Evolutionary conservation across 495 filamentous ascomycete genomes (phyloP).

Genomic region (Daldinia bambusicola): DNA sequence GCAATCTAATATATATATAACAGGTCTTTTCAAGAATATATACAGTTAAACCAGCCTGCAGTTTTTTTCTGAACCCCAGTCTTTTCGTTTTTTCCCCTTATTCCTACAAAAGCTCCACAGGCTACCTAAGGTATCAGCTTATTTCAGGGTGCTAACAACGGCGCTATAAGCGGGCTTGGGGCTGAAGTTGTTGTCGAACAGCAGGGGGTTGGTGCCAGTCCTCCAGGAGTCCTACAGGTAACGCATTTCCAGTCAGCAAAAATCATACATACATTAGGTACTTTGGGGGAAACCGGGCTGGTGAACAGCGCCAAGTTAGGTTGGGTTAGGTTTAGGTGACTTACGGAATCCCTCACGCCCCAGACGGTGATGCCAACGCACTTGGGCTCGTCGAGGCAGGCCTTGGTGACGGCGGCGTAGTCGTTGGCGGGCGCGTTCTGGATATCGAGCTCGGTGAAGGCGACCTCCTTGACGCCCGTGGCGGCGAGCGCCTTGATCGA

Average conservation of each 20-base stretch:
- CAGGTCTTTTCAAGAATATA: slow-evolving; percentile 24
- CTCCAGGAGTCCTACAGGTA: slow-evolving; percentile 69
- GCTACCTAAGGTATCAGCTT: slow-evolving; percentile 15
- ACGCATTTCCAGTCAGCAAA: slow-evolving; percentile 25
- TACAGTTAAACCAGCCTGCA: slow-evolving; percentile 32
- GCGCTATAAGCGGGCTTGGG: slow-evolving; percentile 73
- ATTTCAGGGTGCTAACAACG: slow-evolving; percentile 61
- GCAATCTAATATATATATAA: slow-evolving; percentile 38
- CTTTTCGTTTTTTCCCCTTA: neutral
- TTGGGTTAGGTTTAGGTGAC: no score
- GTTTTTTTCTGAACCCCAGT: neutral
- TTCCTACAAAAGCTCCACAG: neutral
- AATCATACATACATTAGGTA: neutral
- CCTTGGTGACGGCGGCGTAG: slow-evolving; percentile 71
- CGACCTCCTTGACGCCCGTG: slow-evolving; percentile 64
- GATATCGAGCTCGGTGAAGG: slow-evolving; percentile 75
- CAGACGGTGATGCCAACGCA: slow-evolving; percentile 82
- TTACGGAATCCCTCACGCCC: slow-evolving; percentile 74
- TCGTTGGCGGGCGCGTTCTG: slow-evolving; percentile 65
- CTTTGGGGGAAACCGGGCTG: neutral
- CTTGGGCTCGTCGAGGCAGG: slow-evolving; percentile 69
- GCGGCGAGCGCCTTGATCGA: slow-evolving; percentile 67
- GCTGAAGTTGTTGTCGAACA: slow-evolving; percentile 71
- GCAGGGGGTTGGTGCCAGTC: slow-evolving; percentile 64
- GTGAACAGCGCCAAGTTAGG: no score